Evolutionary conservation across 2,329 filamentous ascomycete genomes (phyloP).

Genomic region (Colletotrichum sp.): DNA sequence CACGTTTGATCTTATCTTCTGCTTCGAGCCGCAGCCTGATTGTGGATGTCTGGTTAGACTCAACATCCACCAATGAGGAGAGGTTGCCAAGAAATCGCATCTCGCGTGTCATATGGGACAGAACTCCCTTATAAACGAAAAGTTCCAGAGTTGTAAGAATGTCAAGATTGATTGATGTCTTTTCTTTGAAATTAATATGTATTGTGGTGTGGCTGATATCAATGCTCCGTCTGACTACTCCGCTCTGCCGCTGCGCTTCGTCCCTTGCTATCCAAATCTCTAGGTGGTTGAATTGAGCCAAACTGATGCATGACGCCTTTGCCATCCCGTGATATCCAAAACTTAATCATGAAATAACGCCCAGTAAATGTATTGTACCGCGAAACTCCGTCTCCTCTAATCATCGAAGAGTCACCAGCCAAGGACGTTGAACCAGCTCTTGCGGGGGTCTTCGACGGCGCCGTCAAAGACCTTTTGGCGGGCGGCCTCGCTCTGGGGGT

Average conservation of each 20-base stretch:
- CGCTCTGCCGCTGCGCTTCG: not conserved
- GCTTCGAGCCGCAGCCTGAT: not conserved
- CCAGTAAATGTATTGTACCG: not conserved
- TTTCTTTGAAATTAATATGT: not conserved
- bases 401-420: constrained; percentile 29
- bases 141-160: fast-evolving
- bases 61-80: not conserved
- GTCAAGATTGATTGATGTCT: not conserved
- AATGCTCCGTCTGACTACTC: not conserved
- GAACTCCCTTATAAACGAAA: not conserved
- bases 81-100: not conserved
- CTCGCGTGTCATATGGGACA: fast-evolving
- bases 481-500: constrained; percentile 38
- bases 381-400: not conserved
- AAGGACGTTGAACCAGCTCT: constrained; percentile 38
- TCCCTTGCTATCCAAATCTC: not conserved
- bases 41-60: not conserved
- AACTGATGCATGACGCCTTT: not conserved
- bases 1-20: not conserved
- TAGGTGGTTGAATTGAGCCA: not conserved
- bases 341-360: not conserved
- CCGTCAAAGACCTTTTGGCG: constrained; percentile 37
- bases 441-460: constrained; percentile 34
- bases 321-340: not conserved
- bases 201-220: not conserved